Evolutionary conservation across 257 asterid species (phyloP), one percentile per base, ranked within the genome.

Genomic region (Phtheirospermum japonicum): DNA sequence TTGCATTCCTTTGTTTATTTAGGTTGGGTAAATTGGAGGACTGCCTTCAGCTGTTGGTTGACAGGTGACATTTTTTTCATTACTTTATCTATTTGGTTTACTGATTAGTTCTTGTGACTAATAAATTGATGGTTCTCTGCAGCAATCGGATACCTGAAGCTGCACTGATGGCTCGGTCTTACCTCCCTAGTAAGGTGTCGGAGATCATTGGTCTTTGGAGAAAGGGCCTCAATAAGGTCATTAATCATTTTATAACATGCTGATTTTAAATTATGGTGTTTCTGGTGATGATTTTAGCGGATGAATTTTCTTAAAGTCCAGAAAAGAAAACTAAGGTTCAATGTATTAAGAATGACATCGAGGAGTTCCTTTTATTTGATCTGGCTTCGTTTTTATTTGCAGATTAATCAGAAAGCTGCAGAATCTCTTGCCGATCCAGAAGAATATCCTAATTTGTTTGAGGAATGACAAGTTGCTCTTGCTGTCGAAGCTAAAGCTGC

Each of bases 381-480:
- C 51, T 61, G 20, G 32, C 37, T 71, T 11, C 26, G 23, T 61
- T 63, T 7, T 16, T 31, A 19, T 67, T 6, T 71, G 76, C 85
- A 93, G 99, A 82, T 89, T 80, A n/a, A n/a, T n/a, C n/a, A n/a
- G n/a, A n/a, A n/a, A n/a, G n/a, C n/a, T n/a, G n/a, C n/a, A n/a
- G n/a, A n/a, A n/a, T n/a, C n/a, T n/a, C n/a, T n/a, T n/a, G n/a
- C n/a, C n/a, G n/a, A n/a, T n/a, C n/a, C n/a, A n/a, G n/a, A n/a
- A n/a, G n/a, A n/a, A n/a, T n/a, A n/a, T n/a, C n/a, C n/a, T n/a
- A n/a, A n/a, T n/a, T 71, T 93, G 65, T 93, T 93, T 75, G 99
- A 93, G 63, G 97, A 89, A 57, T 93, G 99, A 97, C 97, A 93
- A 82, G 74, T 93, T 76, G 97, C 96, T 7, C 93, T 83, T 69